Evolutionary conservation across 768 basidiomycete genomes (phyloP).

Genomic region (Mrakia gelida): DNA sequence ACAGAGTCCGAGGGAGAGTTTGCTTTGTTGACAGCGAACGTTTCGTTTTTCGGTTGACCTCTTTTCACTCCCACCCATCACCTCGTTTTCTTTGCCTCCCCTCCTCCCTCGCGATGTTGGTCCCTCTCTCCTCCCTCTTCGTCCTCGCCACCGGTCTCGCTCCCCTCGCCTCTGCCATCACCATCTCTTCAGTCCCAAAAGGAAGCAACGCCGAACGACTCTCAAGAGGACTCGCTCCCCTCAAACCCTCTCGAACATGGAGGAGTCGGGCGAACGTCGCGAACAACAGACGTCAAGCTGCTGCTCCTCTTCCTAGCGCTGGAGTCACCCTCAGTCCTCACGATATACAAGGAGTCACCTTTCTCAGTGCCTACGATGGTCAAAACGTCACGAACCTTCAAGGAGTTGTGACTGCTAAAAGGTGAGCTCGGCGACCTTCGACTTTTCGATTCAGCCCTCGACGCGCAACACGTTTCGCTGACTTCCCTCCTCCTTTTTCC

Average conservation of each 20-base stretch:
- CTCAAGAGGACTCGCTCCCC: background rate
- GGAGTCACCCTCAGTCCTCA: constrained; percentile 1
- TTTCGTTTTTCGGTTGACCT: background rate
- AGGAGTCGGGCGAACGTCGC: background rate
- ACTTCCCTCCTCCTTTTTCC: background rate
- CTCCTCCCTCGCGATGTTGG: background rate
- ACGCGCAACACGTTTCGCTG: background rate
- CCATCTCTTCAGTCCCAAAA: background rate
- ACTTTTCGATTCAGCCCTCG: background rate
- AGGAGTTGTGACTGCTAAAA: constrained; percentile 18
- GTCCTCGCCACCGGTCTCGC: background rate
- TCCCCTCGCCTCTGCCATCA: background rate
- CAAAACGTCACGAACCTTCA: background rate
- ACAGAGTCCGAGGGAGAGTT: background rate
- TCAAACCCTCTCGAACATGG: background rate
- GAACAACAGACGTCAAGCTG: background rate
- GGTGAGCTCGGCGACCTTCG: background rate
- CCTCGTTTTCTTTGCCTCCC: background rate
- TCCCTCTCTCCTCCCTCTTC: constrained; percentile 1
- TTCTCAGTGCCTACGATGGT: background rate
- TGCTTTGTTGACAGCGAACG: background rate
- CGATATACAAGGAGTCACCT: constrained; percentile 12
- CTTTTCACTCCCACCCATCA: background rate
- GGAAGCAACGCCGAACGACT: background rate
- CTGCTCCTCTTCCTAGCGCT: background rate